phyloP scores from a whole-genome alignment of 495 filamentous ascomycete genomes.

The Penicillium simplicissimum region DNA sequence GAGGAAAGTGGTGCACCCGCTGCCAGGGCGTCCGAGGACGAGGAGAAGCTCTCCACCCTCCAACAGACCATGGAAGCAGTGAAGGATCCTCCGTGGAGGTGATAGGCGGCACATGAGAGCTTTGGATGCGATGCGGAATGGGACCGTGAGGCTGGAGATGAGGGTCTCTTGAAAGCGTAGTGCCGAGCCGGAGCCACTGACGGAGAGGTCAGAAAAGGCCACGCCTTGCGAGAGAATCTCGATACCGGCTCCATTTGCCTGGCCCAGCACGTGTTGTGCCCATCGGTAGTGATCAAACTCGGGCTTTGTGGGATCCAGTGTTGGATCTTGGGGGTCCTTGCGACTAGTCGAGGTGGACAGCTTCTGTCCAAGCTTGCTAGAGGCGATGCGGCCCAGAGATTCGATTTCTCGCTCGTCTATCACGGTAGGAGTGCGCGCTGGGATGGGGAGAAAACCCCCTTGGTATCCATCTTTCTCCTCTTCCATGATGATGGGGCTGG shows the following conservation, averaged over 20 bases:
- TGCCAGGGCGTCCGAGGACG: constrained; percentile 44
- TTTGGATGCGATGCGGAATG: constrained; percentile 38
- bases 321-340: constrained; percentile 36
- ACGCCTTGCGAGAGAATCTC: constrained; percentile 36
- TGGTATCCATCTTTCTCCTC: constrained; percentile 16
- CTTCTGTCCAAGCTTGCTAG: constrained; percentile 27
- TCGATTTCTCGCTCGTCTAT: constrained; percentile 26
- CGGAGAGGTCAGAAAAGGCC: constrained; percentile 47
- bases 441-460: constrained; percentile 25
- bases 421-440: constrained; percentile 11
- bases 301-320: constrained; percentile 49
- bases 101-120: constrained; percentile 25
- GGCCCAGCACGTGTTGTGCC: constrained; percentile 42
- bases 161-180: constrained; percentile 52
- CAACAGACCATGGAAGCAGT: constrained; percentile 37
- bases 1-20: constrained; percentile 43
- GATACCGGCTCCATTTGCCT: constrained; percentile 40
- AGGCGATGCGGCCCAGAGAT: constrained; percentile 30
- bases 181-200: constrained; percentile 52
- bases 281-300: constrained; percentile 57
- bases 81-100: constrained; percentile 33
- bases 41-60: constrained; percentile 40
- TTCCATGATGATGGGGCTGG: constrained; percentile 5
- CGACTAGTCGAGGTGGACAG: constrained; percentile 22
- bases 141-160: constrained; percentile 41